Evolutionary conservation across 345 rosid species (phyloP).

Genomic region (Garcia nutans): DNA sequence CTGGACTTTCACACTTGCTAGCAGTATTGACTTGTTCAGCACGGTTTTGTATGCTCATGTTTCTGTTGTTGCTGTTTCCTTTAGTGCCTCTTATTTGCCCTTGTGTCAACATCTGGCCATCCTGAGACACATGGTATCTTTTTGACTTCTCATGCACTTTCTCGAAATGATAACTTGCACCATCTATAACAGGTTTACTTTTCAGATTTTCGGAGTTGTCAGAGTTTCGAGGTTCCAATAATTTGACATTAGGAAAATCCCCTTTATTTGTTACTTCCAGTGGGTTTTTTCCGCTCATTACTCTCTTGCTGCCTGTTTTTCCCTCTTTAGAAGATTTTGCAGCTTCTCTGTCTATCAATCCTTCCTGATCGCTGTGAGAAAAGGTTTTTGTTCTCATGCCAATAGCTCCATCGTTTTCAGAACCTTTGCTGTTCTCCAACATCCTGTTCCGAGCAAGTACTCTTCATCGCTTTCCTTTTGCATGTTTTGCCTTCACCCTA

Average conservation of each 20-base stretch:
- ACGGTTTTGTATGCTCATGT: slow-evolving; percentile 2
- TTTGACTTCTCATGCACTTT: background rate
- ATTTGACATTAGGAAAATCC: slow-evolving; percentile 13
- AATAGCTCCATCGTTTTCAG: slow-evolving; percentile 3
- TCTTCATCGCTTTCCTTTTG: slow-evolving; percentile 39
- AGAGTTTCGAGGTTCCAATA: slow-evolving; percentile 11
- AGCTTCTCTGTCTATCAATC: slow-evolving; percentile 16
- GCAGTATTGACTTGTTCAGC: slow-evolving; percentile 10
- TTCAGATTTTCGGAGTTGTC: slow-evolving; percentile 11
- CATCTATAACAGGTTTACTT: background rate
- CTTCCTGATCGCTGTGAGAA: slow-evolving; percentile 7
- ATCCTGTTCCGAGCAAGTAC: slow-evolving; percentile 32
- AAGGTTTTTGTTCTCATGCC: slow-evolving; percentile 13
- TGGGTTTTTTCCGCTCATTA: background rate
- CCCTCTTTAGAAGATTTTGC: background rate
- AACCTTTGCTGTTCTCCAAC: slow-evolving; percentile 22
- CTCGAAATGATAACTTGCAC: slow-evolving; percentile 8
- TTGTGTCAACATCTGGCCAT: background rate
- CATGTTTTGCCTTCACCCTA: slow-evolving; percentile 17
- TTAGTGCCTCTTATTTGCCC: slow-evolving; percentile 9
- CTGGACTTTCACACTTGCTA: background rate
- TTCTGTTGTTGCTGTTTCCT: slow-evolving; percentile 9
- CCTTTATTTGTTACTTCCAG: background rate
- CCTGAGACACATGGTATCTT: background rate
- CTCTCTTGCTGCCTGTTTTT: background rate